Evolutionary conservation across 148 eudicot species (phyloP).

Genomic region (Camellia lanceoleosa): DNA sequence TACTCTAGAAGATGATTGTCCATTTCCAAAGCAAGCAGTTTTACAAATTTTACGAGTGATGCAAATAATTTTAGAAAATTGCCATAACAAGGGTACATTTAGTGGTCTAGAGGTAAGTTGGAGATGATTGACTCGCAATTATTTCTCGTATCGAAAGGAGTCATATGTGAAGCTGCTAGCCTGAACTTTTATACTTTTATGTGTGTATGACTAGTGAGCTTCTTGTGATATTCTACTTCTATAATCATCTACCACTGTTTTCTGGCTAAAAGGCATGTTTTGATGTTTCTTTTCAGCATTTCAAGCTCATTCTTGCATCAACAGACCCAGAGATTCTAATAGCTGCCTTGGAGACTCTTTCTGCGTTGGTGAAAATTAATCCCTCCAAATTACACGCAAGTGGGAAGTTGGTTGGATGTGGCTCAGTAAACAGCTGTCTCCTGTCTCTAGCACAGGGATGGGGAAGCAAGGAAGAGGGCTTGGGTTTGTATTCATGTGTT

Average conservation of each 20-base stretch:
- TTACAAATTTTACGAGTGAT: conserved; percentile 83
- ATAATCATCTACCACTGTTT: background rate
- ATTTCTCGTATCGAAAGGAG: background rate
- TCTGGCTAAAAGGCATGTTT: background rate
- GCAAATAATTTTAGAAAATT: conserved; percentile 87
- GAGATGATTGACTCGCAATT: conserved; percentile 13
- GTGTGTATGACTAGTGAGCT: background rate
- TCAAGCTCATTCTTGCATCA: conserved; percentile 91
- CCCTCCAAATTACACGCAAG: conserved; percentile 88
- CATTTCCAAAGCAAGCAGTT: conserved; percentile 83
- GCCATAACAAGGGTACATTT: conserved; percentile 83
- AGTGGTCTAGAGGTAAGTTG: conserved; percentile 77
- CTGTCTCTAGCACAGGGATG: conserved; percentile 97
- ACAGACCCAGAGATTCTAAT: conserved; percentile 88
- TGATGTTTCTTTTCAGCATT: conserved; percentile 57
- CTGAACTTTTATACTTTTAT: background rate
- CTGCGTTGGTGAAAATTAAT: conserved; percentile 82
- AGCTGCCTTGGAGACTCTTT: conserved; percentile 83
- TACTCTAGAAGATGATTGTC: conserved; percentile 48
- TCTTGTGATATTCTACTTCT: background rate
- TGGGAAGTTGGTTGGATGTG: conserved; percentile 92
- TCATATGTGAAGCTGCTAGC: background rate
- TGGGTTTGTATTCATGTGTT: conserved; percentile 89
- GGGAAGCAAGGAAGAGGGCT: conserved; percentile 99
- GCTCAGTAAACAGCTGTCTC: conserved; percentile 77